These are phyloP conservation scores for Wolfiporia cocos DNA, from an alignment of 1,284 basidiomycete genomes.

Conservation along the genomic window DNA sequence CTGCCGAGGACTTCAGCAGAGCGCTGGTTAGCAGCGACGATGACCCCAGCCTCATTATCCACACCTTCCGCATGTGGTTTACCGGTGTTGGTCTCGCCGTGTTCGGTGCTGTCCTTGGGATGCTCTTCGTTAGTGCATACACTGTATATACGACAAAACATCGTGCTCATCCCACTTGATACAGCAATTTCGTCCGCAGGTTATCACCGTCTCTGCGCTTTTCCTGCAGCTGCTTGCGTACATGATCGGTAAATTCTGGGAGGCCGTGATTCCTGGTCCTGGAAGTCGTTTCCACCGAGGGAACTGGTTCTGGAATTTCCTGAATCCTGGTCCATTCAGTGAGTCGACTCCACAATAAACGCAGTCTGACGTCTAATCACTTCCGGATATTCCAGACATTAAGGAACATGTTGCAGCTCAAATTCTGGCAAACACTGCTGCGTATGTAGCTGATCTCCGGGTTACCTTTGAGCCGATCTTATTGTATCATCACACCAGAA, in stretches of 20 bases:
- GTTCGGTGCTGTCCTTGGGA: conserved; percentile 51
- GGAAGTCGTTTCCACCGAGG: conserved; percentile 30
- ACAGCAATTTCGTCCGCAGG: conserved; percentile 38
- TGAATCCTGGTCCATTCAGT: conserved; percentile 56
- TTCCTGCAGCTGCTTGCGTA: conserved; percentile 49
- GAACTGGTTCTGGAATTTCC: conserved; percentile 42
- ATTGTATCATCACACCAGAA: not conserved
- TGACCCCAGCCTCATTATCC: conserved; percentile 45
- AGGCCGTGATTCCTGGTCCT: conserved; percentile 43
- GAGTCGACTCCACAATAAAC: conserved; percentile 7
- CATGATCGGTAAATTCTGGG: conserved; percentile 35
- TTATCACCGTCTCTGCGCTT: conserved; percentile 48
- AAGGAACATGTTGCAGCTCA: conserved; percentile 58
- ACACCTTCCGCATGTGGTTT: conserved; percentile 44
- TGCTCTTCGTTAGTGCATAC: conserved; percentile 41
- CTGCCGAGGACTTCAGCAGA: conserved; percentile 41
- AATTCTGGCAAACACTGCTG: conserved; percentile 38
- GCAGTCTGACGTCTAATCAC: not conserved
- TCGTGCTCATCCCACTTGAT: conserved; percentile 1
- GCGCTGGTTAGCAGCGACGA: conserved; percentile 52
- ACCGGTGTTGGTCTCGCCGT: conserved; percentile 44
- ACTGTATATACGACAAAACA: not conserved
- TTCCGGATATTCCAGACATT: conserved; percentile 43
- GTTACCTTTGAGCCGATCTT: not conserved
- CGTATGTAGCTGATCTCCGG: conserved; percentile 1